These are phyloP conservation scores for Erythrobasidium hasegawianum DNA, from an alignment of 1,284 basidiomycete genomes.

Conservation along the genomic window DNA sequence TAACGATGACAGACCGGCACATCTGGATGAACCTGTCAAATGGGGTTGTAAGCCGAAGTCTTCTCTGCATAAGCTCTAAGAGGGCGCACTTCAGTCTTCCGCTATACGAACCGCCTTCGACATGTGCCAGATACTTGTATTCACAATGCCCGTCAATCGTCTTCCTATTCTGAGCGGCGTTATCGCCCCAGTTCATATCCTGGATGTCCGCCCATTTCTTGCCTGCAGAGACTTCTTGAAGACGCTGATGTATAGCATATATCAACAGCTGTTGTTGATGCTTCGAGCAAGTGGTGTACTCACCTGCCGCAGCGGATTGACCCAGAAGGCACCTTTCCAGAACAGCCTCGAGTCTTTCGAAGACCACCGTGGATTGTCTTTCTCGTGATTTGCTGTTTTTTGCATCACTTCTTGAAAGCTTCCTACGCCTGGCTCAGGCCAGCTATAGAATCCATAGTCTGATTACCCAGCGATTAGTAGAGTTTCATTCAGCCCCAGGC, in stretches of 20 bases:
- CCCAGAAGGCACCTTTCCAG: conserved; percentile 48
- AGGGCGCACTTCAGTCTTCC: conserved; percentile 47
- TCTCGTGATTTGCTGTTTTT: conserved; percentile 36
- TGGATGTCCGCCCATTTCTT: conserved; percentile 45
- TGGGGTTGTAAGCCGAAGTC: background rate
- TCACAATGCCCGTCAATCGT: conserved; percentile 49
- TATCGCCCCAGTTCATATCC: conserved; percentile 44
- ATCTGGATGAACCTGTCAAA: conserved; percentile 47
- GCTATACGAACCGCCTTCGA: conserved; percentile 49
- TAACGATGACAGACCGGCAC: conserved; percentile 49
- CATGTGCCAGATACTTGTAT: conserved; percentile 49
- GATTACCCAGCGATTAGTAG: background rate
- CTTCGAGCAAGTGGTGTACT: too few species aligned
- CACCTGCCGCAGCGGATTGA: conserved; percentile 35
- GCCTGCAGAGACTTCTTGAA: conserved; percentile 42
- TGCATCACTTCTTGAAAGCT: conserved; percentile 44
- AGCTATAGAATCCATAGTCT: conserved; percentile 49
- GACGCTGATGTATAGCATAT: conserved; percentile 46
- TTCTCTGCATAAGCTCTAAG: too few species aligned
- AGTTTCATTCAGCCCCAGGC: too few species aligned
- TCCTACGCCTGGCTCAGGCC: conserved; percentile 48
- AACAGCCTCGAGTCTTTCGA: conserved; percentile 46
- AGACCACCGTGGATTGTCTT: conserved; percentile 40
- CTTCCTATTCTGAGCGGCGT: conserved; percentile 37
- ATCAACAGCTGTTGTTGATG: too few species aligned